Percentiles rank a stretch among this genome's conserved stretches.
Evolutionary conservation across 805 yeast genomes (phyloP).

Genomic region (Monosporozyma yasuniensis): DNA sequence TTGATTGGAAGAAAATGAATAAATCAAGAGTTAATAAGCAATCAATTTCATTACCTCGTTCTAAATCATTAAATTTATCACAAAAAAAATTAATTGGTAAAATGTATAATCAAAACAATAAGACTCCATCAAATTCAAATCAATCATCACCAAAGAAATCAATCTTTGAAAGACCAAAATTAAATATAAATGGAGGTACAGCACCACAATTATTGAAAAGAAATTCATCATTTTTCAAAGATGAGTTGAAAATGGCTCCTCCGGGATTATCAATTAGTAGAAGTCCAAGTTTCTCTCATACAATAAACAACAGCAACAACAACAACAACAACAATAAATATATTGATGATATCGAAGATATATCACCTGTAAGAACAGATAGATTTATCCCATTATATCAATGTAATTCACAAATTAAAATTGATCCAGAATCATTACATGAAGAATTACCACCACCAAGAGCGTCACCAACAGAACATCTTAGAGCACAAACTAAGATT

Average conservation of each 20-base stretch:
- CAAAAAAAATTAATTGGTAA: slow-evolving; percentile 4
- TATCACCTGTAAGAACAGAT: slow-evolving; percentile 33
- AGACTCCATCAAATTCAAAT: neutral
- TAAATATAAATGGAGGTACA: slow-evolving; percentile 19
- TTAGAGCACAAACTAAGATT: slow-evolving; percentile 35
- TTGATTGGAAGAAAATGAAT: slow-evolving; percentile 23
- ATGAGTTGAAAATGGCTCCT: slow-evolving; percentile 10
- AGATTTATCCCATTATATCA: slow-evolving; percentile 55
- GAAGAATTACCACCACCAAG: slow-evolving; percentile 41
- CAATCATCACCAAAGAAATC: neutral
- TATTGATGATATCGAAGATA: slow-evolving; percentile 3
- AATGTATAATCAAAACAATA: neutral
- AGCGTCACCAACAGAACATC: slow-evolving; percentile 38
- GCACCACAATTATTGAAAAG: slow-evolving; percentile 28
- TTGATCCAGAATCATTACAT: slow-evolving; percentile 17
- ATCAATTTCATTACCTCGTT: slow-evolving; percentile 18
- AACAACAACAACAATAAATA: slow-evolving; percentile 4
- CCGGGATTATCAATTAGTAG: slow-evolving; percentile 7
- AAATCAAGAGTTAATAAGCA: slow-evolving; percentile 12
- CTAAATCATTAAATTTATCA: slow-evolving; percentile 20
- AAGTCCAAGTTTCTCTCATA: neutral
- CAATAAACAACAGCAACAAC: slow-evolving; percentile 1
- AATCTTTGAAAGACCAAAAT: slow-evolving; percentile 18
- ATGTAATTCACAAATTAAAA: slow-evolving; percentile 32
- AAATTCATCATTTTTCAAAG: slow-evolving; percentile 27